Percentiles rank a stretch among this genome's conserved stretches.
phyloP scores from a whole-genome alignment of 2,329 filamentous ascomycete species.

The Sporothrix pallida region DNA sequence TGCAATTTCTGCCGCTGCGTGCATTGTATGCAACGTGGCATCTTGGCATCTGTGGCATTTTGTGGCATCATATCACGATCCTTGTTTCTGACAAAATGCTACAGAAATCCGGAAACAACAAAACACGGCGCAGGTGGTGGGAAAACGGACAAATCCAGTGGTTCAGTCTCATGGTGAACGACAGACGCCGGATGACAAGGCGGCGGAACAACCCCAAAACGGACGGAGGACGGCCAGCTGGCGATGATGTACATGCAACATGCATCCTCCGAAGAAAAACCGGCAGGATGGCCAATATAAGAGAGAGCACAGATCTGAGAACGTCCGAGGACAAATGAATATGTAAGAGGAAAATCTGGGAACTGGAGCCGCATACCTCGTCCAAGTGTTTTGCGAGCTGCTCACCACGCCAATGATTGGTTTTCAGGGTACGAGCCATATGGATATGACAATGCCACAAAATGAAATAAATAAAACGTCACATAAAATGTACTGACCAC shows the following conservation, averaged over 20 bases:
- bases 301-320: neutral
- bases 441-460: neutral
- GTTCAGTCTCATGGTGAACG: neutral
- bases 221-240: neutral
- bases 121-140: too few relatives aligned
- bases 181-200: neutral
- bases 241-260: neutral
- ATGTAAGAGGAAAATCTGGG: too few relatives aligned
- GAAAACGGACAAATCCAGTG: neutral
- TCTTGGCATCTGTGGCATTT: neutral
- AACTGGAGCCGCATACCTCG: neutral
- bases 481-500: too few relatives aligned
- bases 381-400: neutral
- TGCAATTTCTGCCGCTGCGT: neutral
- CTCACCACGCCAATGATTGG: neutral
- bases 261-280: slow-evolving; percentile 1
- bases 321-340: neutral
- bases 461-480: neutral
- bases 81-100: neutral
- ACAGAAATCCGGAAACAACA: too few relatives aligned
- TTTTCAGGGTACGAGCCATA: neutral
- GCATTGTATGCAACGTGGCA: slow-evolving; percentile 28
- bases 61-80: neutral
- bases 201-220: slow-evolving; percentile 1
- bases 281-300: slow-evolving; percentile 4